These are phyloP conservation scores for Rhododendron molle DNA, from an alignment of 148 eudicot species.

Conservation along the genomic window DNA sequence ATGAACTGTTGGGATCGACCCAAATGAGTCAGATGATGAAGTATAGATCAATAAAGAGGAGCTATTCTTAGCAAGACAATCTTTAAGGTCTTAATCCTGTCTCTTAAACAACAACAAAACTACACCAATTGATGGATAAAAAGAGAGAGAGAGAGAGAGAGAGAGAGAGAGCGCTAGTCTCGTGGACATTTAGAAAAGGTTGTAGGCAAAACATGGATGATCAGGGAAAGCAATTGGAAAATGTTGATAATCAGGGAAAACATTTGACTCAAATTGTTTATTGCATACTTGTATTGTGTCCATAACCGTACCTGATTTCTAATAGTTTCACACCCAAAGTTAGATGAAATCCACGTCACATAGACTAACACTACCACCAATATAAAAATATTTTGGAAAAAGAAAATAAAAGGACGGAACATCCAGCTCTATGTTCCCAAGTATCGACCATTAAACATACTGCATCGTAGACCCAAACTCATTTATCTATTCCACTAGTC, in stretches of 20 bases:
- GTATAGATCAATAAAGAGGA: background rate
- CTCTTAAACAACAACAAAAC: background rate
- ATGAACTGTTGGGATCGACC: slow-evolving; percentile 55
- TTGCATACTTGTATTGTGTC: background rate
- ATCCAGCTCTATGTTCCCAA: background rate
- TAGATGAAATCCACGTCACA: background rate
- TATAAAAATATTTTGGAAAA: background rate
- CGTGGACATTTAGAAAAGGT: background rate
- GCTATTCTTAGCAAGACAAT: background rate
- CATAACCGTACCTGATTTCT: background rate
- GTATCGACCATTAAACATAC: background rate
- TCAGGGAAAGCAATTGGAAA: background rate
- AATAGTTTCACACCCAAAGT: background rate
- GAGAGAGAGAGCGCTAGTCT: background rate
- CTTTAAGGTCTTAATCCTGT: background rate
- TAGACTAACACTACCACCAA: background rate
- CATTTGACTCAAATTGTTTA: background rate
- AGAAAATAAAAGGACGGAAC: background rate
- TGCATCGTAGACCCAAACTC: background rate
- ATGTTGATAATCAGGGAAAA: background rate
- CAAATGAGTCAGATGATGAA: background rate
- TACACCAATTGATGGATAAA: background rate
- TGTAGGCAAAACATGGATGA: background rate
- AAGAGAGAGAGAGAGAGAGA: background rate
- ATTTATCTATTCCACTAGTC: background rate